A percentile compares a stretch with the other conserved stretches of the same genome.
Evolutionary conservation across 768 basidiomycete species (phyloP).

Genomic region (Lentinula guzmanii): DNA sequence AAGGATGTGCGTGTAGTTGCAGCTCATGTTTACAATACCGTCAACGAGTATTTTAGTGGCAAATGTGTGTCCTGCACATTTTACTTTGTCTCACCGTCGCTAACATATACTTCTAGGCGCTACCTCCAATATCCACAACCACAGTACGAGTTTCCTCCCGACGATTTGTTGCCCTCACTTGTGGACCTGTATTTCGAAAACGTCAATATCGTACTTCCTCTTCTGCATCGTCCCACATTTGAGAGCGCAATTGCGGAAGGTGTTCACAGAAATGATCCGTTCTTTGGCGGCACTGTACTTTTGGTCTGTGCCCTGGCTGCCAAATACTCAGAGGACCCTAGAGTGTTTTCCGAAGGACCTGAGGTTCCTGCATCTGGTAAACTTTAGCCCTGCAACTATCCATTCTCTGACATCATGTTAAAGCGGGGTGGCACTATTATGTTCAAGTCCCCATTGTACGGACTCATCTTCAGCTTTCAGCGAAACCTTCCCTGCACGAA

Average conservation of each 20-base stretch:
- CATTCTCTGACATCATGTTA: background rate
- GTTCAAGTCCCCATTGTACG: constrained; percentile 60
- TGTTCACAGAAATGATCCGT: constrained; percentile 21
- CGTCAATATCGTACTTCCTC: constrained; percentile 34
- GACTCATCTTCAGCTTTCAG: constrained; percentile 42
- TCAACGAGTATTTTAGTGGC: constrained; percentile 23
- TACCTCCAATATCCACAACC: constrained; percentile 6
- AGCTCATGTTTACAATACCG: background rate
- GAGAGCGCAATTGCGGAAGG: constrained; percentile 21
- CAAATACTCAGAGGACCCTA: constrained; percentile 52
- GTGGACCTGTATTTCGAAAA: constrained; percentile 43
- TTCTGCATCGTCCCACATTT: constrained; percentile 35
- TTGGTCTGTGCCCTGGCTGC: constrained; percentile 66
- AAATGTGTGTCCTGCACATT: constrained; percentile 1
- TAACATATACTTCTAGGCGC: background rate
- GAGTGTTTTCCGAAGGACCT: constrained; percentile 44
- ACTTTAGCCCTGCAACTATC: background rate
- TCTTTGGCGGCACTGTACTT: constrained; percentile 48
- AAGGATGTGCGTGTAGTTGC: constrained; percentile 33
- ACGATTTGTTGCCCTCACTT: constrained; percentile 31
- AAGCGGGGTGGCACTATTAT: constrained; percentile 61
- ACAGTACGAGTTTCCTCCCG: constrained; percentile 23
- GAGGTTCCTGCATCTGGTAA: constrained; percentile 29
- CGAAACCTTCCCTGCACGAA: constrained; percentile 60
- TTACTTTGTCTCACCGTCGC: background rate